These are phyloP conservation scores for Akanthomyces dipterigenus DNA, from an alignment of 2,329 filamentous ascomycete species.

Conservation along the genomic window DNA sequence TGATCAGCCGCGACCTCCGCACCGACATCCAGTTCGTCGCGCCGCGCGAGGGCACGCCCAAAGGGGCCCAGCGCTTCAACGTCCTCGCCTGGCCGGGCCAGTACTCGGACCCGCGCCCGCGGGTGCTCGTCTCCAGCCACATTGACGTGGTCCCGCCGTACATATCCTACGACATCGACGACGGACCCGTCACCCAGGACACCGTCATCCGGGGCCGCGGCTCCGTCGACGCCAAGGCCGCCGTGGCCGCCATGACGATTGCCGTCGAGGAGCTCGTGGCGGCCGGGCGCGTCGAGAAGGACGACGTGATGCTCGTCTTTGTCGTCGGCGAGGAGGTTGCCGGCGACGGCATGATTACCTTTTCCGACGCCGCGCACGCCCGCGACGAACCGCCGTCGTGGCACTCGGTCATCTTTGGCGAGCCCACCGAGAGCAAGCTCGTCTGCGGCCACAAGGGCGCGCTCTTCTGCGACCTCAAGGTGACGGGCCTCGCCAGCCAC, in stretches of 20 bases:
- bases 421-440: slow-evolving; percentile 84
- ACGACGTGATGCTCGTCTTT: slow-evolving; percentile 54
- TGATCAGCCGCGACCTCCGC: slow-evolving; percentile 42
- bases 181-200: slow-evolving; percentile 35
- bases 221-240: slow-evolving; percentile 64
- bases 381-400: slow-evolving; percentile 33
- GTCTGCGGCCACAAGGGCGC: slow-evolving; percentile 90
- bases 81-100: slow-evolving; percentile 60
- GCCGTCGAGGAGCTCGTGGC: slow-evolving; percentile 53
- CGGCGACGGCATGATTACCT: slow-evolving; percentile 71
- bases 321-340: slow-evolving; percentile 77
- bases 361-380: slow-evolving; percentile 32
- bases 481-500: slow-evolving; percentile 72
- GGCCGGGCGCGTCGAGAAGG: slow-evolving; percentile 31
- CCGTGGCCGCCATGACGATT: slow-evolving; percentile 66
- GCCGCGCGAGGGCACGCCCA: slow-evolving; percentile 22
- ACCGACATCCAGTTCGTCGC: slow-evolving; percentile 36
- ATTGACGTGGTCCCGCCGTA: slow-evolving; percentile 74
- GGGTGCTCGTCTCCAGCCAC: slow-evolving; percentile 67
- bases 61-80: slow-evolving; percentile 50
- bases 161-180: slow-evolving; percentile 58
- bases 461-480: slow-evolving; percentile 58
- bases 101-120: slow-evolving; percentile 41
- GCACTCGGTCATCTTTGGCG: slow-evolving; percentile 78
- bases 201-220: slow-evolving; percentile 64